phyloP scores from a whole-genome alignment of 129 eudicot species.

The Cynara cardunculus region DNA sequence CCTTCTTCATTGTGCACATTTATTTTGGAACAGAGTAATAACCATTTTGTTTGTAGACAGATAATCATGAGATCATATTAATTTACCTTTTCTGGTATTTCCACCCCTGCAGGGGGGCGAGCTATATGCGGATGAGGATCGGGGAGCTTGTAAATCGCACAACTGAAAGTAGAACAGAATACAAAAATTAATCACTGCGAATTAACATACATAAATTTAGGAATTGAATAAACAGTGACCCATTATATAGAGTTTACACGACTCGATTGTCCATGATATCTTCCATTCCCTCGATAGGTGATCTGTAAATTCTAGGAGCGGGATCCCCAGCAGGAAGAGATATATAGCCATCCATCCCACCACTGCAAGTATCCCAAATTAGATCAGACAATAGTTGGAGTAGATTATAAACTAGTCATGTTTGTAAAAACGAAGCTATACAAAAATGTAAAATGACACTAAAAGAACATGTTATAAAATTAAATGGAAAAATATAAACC shows the following conservation, averaged over 20 bases:
- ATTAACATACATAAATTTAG: neutral
- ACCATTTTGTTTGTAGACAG: neutral
- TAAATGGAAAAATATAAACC: no score
- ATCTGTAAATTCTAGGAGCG: slow-evolving; percentile 63
- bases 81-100: slow-evolving; percentile 65
- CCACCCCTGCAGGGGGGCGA: slow-evolving; percentile 62
- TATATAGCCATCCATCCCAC: slow-evolving; percentile 86
- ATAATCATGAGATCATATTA: neutral
- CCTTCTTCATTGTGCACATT: neutral
- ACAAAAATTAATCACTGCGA: neutral
- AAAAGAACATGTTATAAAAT: no score
- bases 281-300: slow-evolving; percentile 77
- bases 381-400: slow-evolving; percentile 27
- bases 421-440: no score
- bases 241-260: slow-evolving; percentile 50
- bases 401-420: neutral
- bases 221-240: neutral
- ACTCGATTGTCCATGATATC: slow-evolving; percentile 72
- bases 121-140: slow-evolving; percentile 63
- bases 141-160: slow-evolving; percentile 82
- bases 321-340: slow-evolving; percentile 76
- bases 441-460: no score
- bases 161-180: slow-evolving; percentile 38
- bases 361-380: slow-evolving; percentile 53
- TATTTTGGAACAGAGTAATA: neutral